Base-by-base conservation (phyloP, 225 moss, liverwort and hornwort genomes). In the Straminergon stramineum region DNA sequence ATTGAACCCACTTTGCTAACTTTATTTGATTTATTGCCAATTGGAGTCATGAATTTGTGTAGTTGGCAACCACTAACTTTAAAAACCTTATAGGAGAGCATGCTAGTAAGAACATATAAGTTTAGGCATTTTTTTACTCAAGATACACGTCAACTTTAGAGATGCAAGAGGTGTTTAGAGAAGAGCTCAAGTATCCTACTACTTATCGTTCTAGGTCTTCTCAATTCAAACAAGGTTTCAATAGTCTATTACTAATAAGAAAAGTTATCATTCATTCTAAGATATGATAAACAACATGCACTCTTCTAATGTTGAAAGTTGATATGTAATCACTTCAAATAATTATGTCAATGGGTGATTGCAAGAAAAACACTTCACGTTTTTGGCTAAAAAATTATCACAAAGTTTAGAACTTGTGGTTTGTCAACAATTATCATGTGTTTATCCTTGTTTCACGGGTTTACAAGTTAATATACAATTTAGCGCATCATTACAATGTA, bases 161-260 rank as follows among this genome's bases (percentile, higher is more conserved):
- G 5, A 74, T 0, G 3, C 45, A 28, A 73, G 0, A 73, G 0
- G 28, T 0, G 0, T 43, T 3, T 26, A 45, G n/a, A 39, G 0
- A 70, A 70, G 23, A 70, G 2, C 1, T 0, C 2, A 22, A 4
- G 24, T 41, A 70, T 70, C 2, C 0, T 10, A 2, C 0, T 74
- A 3, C 17, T 41, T 3, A 1, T 28, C 17, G 17, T 45, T 2
- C 6, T 10, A 28, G 4, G 75, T 75, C 7, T 75, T 75, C 1
- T 31, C 18, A 48, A 48, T 48, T 48, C 48, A 48, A 48, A 18
- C 4, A 31, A 75, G 18, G 31, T 30, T 48, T 70, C 0, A 31
- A 0, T 48, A 48, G 18, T 48, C 48, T 48, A 2, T 48, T 2
- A 75, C 31, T 48, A 18, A 31, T 10, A 18, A 48, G 3, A 48